Percentiles rank a stretch among this genome's conserved stretches.
phyloP scores from a whole-genome alignment of 2,329 filamentous ascomycete genomes.

The Diaporthe longicolla region DNA sequence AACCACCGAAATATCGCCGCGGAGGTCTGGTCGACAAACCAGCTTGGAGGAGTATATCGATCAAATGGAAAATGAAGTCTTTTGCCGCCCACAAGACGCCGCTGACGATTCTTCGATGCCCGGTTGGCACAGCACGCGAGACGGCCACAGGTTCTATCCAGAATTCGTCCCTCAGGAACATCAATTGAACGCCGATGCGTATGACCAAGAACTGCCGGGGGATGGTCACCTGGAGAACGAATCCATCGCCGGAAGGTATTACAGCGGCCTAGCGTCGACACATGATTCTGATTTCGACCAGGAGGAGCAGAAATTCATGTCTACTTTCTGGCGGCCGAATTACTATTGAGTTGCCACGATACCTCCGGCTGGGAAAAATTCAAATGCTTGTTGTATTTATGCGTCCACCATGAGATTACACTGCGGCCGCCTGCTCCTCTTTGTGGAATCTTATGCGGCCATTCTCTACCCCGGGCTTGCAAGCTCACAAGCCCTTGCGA shows the following conservation, averaged over 20 bases:
- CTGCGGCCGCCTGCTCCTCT: background rate
- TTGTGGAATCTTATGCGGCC: background rate
- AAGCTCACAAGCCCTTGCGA: background rate
- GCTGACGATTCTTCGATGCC: background rate
- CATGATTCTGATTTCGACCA: slow-evolving; percentile 12
- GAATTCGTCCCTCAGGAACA: background rate
- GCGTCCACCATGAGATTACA: background rate
- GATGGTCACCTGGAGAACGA: background rate
- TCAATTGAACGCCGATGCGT: background rate
- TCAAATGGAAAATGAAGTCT: slow-evolving; percentile 25
- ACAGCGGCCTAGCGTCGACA: background rate
- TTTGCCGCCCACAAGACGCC: background rate
- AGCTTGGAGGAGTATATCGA: slow-evolving; percentile 36
- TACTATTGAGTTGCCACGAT: slow-evolving; percentile 10
- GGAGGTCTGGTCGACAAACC: background rate
- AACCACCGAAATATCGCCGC: background rate
- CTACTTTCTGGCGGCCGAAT: slow-evolving; percentile 38
- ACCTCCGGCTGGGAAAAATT: background rate
- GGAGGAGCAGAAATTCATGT: slow-evolving; percentile 39
- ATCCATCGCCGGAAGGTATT: background rate
- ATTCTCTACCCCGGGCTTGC: background rate
- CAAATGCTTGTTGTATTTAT: background rate
- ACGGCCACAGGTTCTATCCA: too few species aligned
- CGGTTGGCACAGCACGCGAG: background rate
- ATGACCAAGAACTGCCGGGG: background rate